Evolutionary conservation across 129 eudicot species (phyloP), one percentile per base, ranked within the genome.

Genomic region (Ambrosia trifida): DNA sequence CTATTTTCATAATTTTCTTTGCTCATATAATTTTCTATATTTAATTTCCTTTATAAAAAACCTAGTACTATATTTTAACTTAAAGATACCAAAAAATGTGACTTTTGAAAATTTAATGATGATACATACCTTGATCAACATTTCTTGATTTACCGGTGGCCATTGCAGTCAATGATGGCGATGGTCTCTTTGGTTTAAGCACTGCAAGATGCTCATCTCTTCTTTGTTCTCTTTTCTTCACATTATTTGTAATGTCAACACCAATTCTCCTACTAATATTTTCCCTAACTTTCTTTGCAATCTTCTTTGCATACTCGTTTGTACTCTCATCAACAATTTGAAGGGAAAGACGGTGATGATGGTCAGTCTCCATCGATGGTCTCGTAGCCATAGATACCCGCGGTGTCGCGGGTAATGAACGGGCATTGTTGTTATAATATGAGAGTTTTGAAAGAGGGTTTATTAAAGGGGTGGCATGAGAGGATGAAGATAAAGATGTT

Each of bases 271-370:
- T 68, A 52, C 80, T 79, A 0, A 90, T 85, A 58, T 63, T 85
- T 68, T 87, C 95, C 68, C 79, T 87, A 38, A 87, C 86, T 44
- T 90, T 95, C 64, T 83, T 77, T 50, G 79, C 85, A 62, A 87
- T 80, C 62, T 89, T 82, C 69, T 78, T 92, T 0, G 96, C 95
- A 59, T 84, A 83, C 20, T 86, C 77, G 3, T 88, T 82, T 7
- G 89, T 84, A 65, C 79, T 83, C 66, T 81, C 89, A 65, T 57
- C 85, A 73, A 74, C 76, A 2, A 64, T 76, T 74, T 93, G 96
- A 19, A 94, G 89, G 1, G 98, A 94, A 35, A 81, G 83, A 18
- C 98, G 83, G 76, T 81, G 97, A 43, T 80, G 83, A 12, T 76
- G 50, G 16, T 82, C 76, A 6, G 58, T 75, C 24, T 88, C 93